phyloP scores from a whole-genome alignment of 805 yeast genomes.

The Zygotorulaspora chibaensis region DNA sequence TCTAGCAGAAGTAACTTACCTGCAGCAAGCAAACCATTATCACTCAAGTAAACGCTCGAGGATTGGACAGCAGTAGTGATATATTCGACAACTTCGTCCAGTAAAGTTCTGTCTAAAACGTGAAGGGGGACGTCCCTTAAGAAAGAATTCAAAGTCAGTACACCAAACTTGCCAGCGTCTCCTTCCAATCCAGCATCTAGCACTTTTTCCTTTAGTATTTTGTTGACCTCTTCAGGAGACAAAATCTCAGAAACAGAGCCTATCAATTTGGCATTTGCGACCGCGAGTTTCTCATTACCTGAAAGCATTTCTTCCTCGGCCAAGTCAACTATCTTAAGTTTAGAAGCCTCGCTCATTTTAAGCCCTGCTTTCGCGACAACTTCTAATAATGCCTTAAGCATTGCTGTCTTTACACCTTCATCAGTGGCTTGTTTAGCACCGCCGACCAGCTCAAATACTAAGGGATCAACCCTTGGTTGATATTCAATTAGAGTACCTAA shows the following conservation, averaged over 20 bases:
- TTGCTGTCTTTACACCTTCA: slow-evolving; percentile 73
- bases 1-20: slow-evolving; percentile 70
- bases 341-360: slow-evolving; percentile 70
- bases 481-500: slow-evolving; percentile 81
- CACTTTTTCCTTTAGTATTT: slow-evolving; percentile 56
- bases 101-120: slow-evolving; percentile 49
- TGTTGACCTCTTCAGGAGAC: slow-evolving; percentile 57
- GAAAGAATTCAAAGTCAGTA: slow-evolving; percentile 73
- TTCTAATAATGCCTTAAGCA: slow-evolving; percentile 78
- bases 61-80: slow-evolving; percentile 43
- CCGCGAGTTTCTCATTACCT: slow-evolving; percentile 57
- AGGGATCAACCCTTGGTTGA: slow-evolving; percentile 92
- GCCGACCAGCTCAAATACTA: slow-evolving; percentile 74
- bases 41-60: slow-evolving; percentile 51
- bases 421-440: slow-evolving; percentile 68
- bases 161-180: slow-evolving; percentile 54
- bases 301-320: slow-evolving; percentile 65
- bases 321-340: slow-evolving; percentile 59
- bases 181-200: slow-evolving; percentile 42
- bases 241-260: slow-evolving; percentile 73
- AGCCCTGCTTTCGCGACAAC: slow-evolving; percentile 76
- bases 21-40: slow-evolving; percentile 71
- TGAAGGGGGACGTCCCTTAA: slow-evolving; percentile 70
- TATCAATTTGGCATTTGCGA: slow-evolving; percentile 71
- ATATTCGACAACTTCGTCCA: slow-evolving; percentile 47